phyloP scores from a whole-genome alignment of 129 eudicot genomes.

The Saussurea involucrata region DNA sequence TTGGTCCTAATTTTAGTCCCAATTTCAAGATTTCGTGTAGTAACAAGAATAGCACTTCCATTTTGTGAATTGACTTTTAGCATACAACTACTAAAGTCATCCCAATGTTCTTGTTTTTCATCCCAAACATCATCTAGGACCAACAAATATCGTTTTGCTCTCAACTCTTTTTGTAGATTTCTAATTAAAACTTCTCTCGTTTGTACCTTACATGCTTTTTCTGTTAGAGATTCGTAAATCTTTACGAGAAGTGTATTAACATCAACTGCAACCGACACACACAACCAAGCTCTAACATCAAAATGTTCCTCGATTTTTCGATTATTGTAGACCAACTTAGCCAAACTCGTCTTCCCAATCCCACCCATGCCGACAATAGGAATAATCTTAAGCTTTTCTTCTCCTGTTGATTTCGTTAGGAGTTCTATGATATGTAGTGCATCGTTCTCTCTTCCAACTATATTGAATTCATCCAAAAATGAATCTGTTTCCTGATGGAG shows the following conservation, averaged over 20 bases:
- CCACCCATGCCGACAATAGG: slow-evolving; percentile 35
- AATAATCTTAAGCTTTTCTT: neutral
- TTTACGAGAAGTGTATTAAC: neutral
- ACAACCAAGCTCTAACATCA: neutral
- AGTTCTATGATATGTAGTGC: neutral
- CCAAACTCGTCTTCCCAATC: slow-evolving; percentile 6
- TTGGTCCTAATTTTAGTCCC: no score
- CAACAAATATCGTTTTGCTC: no score
- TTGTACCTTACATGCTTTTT: neutral
- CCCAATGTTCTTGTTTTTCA: no score
- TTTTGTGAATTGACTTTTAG: no score
- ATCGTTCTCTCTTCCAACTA: slow-evolving; percentile 29
- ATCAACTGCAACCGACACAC: neutral
- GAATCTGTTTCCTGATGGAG: neutral
- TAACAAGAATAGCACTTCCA: no score
- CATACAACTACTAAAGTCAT: no score
- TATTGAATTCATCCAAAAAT: neutral
- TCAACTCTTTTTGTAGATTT: no score
- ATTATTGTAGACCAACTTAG: neutral
- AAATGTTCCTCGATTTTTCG: neutral
- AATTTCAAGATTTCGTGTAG: no score
- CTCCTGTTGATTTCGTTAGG: neutral
- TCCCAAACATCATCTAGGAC: no score
- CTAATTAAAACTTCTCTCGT: no score
- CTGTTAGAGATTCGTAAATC: neutral